These are phyloP conservation scores for Vitis vinifera DNA, from an alignment of 164 flowering plant species.

Conservation along the genomic window ASM3070453v1 NC_081816.1:20394001-20394500, in stretches of 20 bases:
- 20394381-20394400: too few species aligned
- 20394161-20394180: neutral
- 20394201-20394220: neutral
- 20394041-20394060: slow-evolving; percentile 92
- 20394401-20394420: too few species aligned
- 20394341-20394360: neutral
- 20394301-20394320: neutral
- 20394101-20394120: slow-evolving; percentile 9
- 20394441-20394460: too few species aligned
- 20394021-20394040: slow-evolving; percentile 74
- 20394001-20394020: neutral
- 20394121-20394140: neutral
- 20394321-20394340: neutral
- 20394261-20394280: too few species aligned
- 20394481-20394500: too few species aligned
- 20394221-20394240: neutral
- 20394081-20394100: slow-evolving; percentile 79
- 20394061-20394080: slow-evolving; percentile 69
- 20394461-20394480: too few species aligned
- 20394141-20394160: neutral
- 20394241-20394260: neutral
- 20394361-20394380: too few species aligned
- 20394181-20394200: neutral
- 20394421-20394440: too few species aligned
- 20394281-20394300: neutral